phyloP scores from a whole-genome alignment of 257 asterid species.

The Solanum arcanum region DNA sequence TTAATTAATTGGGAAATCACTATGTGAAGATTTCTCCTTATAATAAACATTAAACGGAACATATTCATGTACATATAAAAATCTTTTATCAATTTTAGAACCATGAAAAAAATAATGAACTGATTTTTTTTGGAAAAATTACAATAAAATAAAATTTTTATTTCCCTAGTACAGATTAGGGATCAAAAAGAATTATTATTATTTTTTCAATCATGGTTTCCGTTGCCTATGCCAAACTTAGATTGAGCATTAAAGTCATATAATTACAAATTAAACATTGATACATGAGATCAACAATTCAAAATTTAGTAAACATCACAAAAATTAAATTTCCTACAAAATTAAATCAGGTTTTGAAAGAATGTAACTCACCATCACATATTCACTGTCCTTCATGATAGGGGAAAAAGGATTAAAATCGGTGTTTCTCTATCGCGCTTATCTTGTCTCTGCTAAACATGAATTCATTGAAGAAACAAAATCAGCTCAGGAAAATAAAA shows the following conservation, averaged over 20 bases:
- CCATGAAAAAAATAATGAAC: not conserved
- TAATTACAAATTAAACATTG: not conserved
- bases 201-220: not conserved
- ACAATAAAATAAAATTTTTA: not conserved
- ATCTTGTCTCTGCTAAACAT: not conserved
- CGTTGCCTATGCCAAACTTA: not conserved
- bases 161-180: not conserved
- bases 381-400: not conserved
- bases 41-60: not conserved
- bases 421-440: too few species aligned
- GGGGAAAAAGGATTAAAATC: too few species aligned
- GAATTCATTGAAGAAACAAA: not conserved
- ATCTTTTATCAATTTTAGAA: not conserved
- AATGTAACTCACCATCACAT: not conserved
- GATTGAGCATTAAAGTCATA: not conserved
- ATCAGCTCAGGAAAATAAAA: not conserved
- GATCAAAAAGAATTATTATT: not conserved
- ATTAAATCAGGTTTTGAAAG: not conserved
- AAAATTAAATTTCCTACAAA: too few species aligned
- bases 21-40: not conserved
- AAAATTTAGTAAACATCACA: not conserved
- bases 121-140: not conserved
- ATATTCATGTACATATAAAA: not conserved
- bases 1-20: not conserved
- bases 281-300: not conserved